phyloP scores from a whole-genome alignment of 2,329 filamentous ascomycete genomes.

The Pseudocercospora vitis region DNA sequence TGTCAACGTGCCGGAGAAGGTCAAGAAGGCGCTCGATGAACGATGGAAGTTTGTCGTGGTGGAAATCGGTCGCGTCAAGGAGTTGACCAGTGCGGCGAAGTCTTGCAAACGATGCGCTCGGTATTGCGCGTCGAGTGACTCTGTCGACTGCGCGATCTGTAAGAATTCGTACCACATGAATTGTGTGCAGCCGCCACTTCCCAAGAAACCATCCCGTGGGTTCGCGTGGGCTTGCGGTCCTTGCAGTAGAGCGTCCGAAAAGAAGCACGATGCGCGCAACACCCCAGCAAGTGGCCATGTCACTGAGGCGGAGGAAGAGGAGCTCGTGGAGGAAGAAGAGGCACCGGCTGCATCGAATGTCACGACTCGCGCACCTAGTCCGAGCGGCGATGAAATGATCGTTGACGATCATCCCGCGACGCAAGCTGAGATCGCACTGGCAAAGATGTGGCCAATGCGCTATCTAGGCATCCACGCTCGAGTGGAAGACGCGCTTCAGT shows the following conservation, averaged over 20 bases:
- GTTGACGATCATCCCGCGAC: constrained; percentile 66
- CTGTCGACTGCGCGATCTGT: constrained; percentile 95
- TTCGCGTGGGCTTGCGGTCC: constrained; percentile 98
- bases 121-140: constrained; percentile 93
- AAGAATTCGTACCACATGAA: constrained; percentile 97
- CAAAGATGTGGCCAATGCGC: constrained; percentile 92
- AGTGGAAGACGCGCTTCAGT: constrained; percentile 91
- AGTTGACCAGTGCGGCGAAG: constrained; percentile 93
- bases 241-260: constrained; percentile 93
- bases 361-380: constrained; percentile 61
- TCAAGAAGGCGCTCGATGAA: constrained; percentile 94
- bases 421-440: constrained; percentile 84
- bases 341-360: constrained; percentile 52
- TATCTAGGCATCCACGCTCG: constrained; percentile 95
- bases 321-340: constrained; percentile 68
- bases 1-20: constrained; percentile 91
- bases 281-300: constrained; percentile 65
- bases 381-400: constrained; percentile 49
- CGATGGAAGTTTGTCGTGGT: constrained; percentile 96
- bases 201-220: constrained; percentile 94
- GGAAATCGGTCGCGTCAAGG: constrained; percentile 89
- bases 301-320: constrained; percentile 62
- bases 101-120: constrained; percentile 87
- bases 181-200: constrained; percentile 85
- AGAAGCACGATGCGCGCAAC: constrained; percentile 84